A percentile compares a stretch with the other conserved stretches of the same genome.
These are phyloP conservation scores for Protomyces arabidopsidicola DNA, from an alignment of 1,139 yeast genomes.

Conservation along the genomic window DNA sequence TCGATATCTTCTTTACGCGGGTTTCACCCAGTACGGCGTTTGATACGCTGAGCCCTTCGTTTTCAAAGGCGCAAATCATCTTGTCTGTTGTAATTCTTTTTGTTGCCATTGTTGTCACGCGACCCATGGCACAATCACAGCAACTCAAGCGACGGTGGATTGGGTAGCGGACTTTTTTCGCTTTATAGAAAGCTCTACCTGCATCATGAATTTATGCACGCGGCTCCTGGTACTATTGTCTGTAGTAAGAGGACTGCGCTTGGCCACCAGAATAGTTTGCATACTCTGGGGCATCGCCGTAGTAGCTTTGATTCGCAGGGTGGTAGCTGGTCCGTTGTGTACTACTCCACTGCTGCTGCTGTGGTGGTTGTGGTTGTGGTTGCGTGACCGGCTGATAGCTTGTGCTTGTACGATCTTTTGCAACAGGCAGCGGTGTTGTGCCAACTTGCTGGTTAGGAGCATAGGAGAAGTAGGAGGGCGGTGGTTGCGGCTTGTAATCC, in stretches of 20 bases:
- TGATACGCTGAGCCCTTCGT: slow-evolving; percentile 64
- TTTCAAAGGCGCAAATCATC: slow-evolving; percentile 62
- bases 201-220: too few species aligned
- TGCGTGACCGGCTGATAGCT: not conserved
- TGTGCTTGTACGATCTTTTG: too few species aligned
- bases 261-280: not conserved
- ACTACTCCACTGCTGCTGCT: too few species aligned
- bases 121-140: slow-evolving; percentile 51
- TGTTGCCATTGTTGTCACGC: slow-evolving; percentile 47
- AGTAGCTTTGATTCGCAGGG: too few species aligned
- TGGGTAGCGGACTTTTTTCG: not conserved
- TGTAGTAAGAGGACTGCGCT: not conserved
- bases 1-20: slow-evolving; percentile 69
- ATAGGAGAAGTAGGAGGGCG: not conserved
- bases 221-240: not conserved
- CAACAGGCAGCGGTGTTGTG: not conserved
- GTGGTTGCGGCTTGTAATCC: not conserved
- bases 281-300: not conserved
- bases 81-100: slow-evolving; percentile 56
- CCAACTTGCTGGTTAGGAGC: not conserved
- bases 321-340: too few species aligned
- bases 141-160: slow-evolving; percentile 18
- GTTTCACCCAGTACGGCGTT: slow-evolving; percentile 79
- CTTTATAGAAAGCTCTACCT: too few species aligned
- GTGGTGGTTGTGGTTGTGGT: too few species aligned